phyloP scores from a whole-genome alignment of 2,329 filamentous ascomycete species.

The Gnomoniopsis sp. region DNA sequence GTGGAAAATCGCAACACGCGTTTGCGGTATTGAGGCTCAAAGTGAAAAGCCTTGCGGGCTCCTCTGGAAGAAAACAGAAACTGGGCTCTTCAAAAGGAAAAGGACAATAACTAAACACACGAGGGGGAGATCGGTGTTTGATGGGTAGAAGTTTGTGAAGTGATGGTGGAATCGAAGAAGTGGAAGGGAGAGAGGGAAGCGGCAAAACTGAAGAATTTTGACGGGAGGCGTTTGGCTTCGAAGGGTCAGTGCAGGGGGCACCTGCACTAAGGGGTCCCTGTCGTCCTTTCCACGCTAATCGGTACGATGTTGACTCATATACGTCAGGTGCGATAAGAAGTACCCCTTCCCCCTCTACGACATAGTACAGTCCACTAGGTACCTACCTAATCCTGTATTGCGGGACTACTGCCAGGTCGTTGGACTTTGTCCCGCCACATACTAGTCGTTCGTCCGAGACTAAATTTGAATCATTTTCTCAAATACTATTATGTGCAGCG shows the following conservation, averaged over 20 bases:
- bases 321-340: background rate
- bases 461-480: background rate
- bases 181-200: slow-evolving; percentile 21
- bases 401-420: too few relatives aligned
- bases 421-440: background rate
- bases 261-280: background rate
- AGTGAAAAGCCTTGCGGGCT: slow-evolving; percentile 31
- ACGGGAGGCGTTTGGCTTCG: background rate
- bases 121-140: slow-evolving; percentile 26
- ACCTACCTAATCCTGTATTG: too few relatives aligned
- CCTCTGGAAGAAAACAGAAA: slow-evolving; percentile 38
- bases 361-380: too few relatives aligned
- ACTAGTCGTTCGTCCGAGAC: background rate
- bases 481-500: background rate
- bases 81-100: slow-evolving; percentile 42
- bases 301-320: background rate
- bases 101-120: slow-evolving; percentile 34
- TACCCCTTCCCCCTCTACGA: background rate
- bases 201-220: slow-evolving; percentile 18
- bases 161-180: slow-evolving; percentile 27
- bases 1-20: slow-evolving; percentile 13
- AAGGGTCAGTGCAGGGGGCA: background rate
- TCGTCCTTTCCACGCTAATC: background rate
- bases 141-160: slow-evolving; percentile 24
- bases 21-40: slow-evolving; percentile 7